A percentile compares a stretch with the other conserved stretches of the same genome.
Evolutionary conservation across 306 rosid species (phyloP).

Genomic region (Vigna trinervia): DNA sequence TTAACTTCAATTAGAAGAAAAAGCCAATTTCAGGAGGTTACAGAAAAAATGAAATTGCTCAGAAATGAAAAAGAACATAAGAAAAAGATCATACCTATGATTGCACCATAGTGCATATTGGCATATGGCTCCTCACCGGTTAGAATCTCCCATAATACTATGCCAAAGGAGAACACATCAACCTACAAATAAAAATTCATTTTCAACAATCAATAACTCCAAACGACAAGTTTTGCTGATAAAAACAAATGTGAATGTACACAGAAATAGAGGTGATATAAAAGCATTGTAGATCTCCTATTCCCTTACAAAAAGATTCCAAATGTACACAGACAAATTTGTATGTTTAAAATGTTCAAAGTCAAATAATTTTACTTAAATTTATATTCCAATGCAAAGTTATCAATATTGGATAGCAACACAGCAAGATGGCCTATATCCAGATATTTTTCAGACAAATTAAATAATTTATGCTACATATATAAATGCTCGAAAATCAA

Average conservation of each 20-base stretch:
- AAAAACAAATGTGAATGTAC: neutral
- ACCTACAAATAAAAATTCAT: slow-evolving; percentile 60
- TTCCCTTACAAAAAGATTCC: slow-evolving; percentile 1
- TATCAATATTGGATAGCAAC: neutral
- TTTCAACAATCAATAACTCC: slow-evolving; percentile 35
- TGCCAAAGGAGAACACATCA: slow-evolving; percentile 92
- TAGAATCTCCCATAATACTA: slow-evolving; percentile 92
- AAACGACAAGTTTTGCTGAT: slow-evolving; percentile 8
- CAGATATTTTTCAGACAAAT: neutral
- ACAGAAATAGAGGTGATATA: neutral
- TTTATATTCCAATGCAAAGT: neutral
- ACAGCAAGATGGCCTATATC: neutral
- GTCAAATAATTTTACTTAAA: neutral
- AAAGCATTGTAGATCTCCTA: slow-evolving; percentile 13
- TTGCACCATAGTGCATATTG: slow-evolving; percentile 93
- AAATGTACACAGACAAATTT: neutral
- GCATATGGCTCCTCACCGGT: slow-evolving; percentile 95
- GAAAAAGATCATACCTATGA: slow-evolving; percentile 65
- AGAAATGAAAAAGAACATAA: slow-evolving; percentile 18
- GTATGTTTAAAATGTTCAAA: slow-evolving; percentile 21
- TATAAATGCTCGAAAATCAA: neutral
- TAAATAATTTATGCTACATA: neutral
- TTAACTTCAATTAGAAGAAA: slow-evolving; percentile 14
- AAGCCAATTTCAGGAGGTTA: slow-evolving; percentile 17
- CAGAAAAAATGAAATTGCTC: slow-evolving; percentile 24